phyloP scores from a whole-genome alignment of 2,329 filamentous ascomycete genomes.

The Penicillium sp. region DNA sequence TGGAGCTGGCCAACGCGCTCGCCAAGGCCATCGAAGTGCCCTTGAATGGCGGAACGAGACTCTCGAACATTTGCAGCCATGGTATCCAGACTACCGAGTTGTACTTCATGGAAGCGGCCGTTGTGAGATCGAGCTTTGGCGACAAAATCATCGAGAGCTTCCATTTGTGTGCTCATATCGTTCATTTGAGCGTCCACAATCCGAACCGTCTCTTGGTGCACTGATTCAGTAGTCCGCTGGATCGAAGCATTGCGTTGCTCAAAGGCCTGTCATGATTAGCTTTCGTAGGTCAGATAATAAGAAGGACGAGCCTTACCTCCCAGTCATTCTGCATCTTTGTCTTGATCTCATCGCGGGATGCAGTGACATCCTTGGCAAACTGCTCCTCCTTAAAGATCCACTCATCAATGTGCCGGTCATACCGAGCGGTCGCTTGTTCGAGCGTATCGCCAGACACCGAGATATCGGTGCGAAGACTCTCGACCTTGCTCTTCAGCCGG shows the following conservation, averaged over 20 bases:
- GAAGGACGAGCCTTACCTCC: conserved; percentile 54
- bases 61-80: conserved; percentile 67
- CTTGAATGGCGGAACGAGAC: conserved; percentile 68
- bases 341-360: conserved; percentile 75
- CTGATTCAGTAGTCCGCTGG: conserved; percentile 75
- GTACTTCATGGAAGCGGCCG: conserved; percentile 68
- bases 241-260: conserved; percentile 80
- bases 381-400: conserved; percentile 69
- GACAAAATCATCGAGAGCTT: conserved; percentile 86
- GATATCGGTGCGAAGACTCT: conserved; percentile 63
- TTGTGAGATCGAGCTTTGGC: conserved; percentile 78
- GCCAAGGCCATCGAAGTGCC: conserved; percentile 67
- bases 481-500: conserved; percentile 64
- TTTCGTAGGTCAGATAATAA: not conserved
- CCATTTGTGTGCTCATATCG: conserved; percentile 84
- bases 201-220: conserved; percentile 84
- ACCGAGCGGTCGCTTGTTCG: conserved; percentile 62
- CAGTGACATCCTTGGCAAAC: conserved; percentile 67
- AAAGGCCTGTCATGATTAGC: conserved; percentile 55
- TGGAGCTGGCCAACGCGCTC: conserved; percentile 67
- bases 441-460: conserved; percentile 62
- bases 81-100: conserved; percentile 62
- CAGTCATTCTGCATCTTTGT: conserved; percentile 82
- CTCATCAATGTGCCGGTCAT: conserved; percentile 67
- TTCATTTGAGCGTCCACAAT: conserved; percentile 87